phyloP scores from a whole-genome alignment of 2,329 filamentous ascomycete species.

The Lachnellula cervina region DNA sequence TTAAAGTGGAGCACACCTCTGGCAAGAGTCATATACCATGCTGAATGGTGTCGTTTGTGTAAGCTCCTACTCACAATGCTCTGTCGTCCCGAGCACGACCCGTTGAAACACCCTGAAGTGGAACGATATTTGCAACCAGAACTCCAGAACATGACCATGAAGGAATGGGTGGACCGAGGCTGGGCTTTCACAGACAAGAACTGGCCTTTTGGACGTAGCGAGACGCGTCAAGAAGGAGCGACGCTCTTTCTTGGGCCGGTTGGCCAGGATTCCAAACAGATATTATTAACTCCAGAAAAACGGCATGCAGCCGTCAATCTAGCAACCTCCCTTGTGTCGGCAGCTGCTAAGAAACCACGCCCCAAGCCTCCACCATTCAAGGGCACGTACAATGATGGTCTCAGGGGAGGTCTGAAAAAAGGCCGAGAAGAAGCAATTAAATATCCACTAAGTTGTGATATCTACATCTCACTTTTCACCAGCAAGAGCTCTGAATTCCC shows the following conservation, averaged over 20 bases:
- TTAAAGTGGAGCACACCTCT: neutral
- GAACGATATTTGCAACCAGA: too few species aligned
- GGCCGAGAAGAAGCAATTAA: constrained; percentile 1
- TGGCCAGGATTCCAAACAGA: too few species aligned
- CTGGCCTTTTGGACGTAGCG: too few species aligned
- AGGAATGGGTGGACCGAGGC: too few species aligned
- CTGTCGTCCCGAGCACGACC: neutral
- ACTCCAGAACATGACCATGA: too few species aligned
- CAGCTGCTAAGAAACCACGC: neutral
- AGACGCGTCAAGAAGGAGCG: too few species aligned
- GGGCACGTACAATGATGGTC: neutral
- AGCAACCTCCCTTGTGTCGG: too few species aligned
- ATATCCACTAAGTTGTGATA: neutral
- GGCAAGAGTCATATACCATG: constrained; percentile 2
- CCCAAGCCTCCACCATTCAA: neutral
- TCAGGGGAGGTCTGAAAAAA: neutral
- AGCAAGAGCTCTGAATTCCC: constrained; percentile 1
- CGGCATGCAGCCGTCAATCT: too few species aligned
- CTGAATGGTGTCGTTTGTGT: constrained; percentile 1
- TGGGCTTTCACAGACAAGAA: too few species aligned
- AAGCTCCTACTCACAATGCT: constrained; percentile 1
- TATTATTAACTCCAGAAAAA: too few species aligned
- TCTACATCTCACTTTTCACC: constrained; percentile 1
- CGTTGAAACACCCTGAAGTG: too few species aligned
- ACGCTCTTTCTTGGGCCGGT: too few species aligned